Conservation (phyloP, 108 stramenopile genomes). For the Stephanodiscus triporus region DNA sequence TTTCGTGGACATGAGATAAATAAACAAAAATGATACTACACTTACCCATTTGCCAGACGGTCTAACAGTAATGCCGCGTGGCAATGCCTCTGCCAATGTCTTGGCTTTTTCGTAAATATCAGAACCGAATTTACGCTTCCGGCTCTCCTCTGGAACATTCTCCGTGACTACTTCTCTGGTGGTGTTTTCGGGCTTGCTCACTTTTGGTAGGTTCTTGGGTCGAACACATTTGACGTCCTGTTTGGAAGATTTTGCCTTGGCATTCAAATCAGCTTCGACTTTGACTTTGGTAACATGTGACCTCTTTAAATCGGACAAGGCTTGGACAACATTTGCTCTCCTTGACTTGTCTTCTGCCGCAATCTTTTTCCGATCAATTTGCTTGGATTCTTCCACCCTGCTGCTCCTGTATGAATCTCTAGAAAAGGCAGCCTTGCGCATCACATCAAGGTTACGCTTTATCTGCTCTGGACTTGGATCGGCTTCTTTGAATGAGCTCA, state of each 20-base stretch:
- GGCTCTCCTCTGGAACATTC: background rate
- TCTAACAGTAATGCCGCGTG: slow-evolving; percentile 78
- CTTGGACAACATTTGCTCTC: background rate
- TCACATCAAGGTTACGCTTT: slow-evolving; percentile 2
- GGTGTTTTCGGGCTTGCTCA: background rate
- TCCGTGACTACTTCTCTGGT: background rate
- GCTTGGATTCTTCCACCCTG: background rate
- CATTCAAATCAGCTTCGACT: background rate
- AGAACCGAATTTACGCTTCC: slow-evolving; percentile 9
- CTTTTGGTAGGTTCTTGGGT: background rate
- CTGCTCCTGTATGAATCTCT: background rate
- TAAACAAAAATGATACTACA: background rate
- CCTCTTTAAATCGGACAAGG: background rate
- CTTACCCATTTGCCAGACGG: slow-evolving; percentile 82
- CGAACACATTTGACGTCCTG: too few relatives aligned
- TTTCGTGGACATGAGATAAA: background rate
- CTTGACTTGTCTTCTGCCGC: slow-evolving; percentile 4
- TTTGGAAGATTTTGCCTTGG: background rate
- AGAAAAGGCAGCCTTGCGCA: slow-evolving; percentile 17
- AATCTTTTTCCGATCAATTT: background rate
- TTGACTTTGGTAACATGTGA: background rate
- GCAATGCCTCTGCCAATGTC: slow-evolving; percentile 10
- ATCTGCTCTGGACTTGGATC: slow-evolving; percentile 11
- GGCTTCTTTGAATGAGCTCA: background rate
- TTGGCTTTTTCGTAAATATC: slow-evolving; percentile 14